Evolutionary conservation across 371 early-diverging fungal species (phyloP).

Genomic region (Mortierella sp.): DNA sequence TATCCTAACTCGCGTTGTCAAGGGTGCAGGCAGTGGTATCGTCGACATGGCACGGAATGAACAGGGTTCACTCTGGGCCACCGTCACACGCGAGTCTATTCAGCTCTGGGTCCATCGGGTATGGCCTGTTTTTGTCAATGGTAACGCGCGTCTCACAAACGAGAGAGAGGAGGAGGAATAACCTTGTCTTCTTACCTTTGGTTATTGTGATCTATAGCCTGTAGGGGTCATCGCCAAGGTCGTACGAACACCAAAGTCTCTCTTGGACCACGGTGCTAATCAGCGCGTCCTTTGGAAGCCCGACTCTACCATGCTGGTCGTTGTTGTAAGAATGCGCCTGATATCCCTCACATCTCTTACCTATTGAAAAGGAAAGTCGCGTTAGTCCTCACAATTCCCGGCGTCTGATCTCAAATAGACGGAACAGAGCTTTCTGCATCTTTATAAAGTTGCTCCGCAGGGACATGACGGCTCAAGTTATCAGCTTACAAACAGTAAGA

Average conservation of each 20-base stretch:
- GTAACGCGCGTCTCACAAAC: background rate
- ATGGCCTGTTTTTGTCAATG: background rate
- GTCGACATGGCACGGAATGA: constrained; percentile 51
- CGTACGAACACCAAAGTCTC: constrained; percentile 46
- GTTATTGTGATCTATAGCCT: too few relatives aligned
- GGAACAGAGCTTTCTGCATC: constrained; percentile 49
- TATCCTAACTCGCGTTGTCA: constrained; percentile 39
- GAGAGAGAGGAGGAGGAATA: background rate
- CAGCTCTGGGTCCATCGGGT: constrained; percentile 53
- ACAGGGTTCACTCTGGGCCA: constrained; percentile 50
- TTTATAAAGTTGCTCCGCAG: constrained; percentile 42
- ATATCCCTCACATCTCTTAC: too few relatives aligned
- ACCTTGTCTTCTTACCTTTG: too few relatives aligned
- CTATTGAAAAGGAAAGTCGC: too few relatives aligned
- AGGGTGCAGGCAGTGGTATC: constrained; percentile 47
- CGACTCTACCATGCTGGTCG: constrained; percentile 53
- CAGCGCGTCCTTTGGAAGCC: constrained; percentile 53
- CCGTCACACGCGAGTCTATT: constrained; percentile 51
- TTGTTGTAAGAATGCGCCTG: constrained; percentile 33
- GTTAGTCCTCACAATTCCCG: too few relatives aligned
- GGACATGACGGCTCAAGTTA: constrained; percentile 44
- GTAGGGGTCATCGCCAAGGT: constrained; percentile 48
- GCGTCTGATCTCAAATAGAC: constrained; percentile 16
- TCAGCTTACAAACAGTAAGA: constrained; percentile 51
- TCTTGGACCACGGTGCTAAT: constrained; percentile 52